Evolutionary conservation across 495 filamentous ascomycete species (phyloP), one percentile per base, ranked within the genome.

Genomic region (Cladorrhinum samala): DNA sequence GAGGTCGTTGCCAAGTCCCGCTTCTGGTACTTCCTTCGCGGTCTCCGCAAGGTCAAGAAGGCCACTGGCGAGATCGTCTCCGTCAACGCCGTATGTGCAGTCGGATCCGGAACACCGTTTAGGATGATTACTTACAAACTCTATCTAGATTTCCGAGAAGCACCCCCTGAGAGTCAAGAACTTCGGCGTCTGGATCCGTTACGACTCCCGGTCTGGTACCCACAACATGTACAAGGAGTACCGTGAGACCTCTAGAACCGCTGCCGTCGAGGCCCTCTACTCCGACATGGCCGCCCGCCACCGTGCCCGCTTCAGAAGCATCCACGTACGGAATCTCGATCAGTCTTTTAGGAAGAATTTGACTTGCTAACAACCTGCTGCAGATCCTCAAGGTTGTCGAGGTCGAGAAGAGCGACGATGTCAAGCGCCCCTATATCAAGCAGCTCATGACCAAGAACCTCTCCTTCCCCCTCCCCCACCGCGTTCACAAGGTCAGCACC

Each of bases 181-280:
- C 87, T 97, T 97, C 77, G 93, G 93, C 74, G 88, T 98, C 83
- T 98, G 93, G 93, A 87, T 98, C 78, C 92, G 93, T 68, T 98
- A 98, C 81, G 91, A 98, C 78, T 97, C 94, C 48, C 93, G 93
- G 76, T 97, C 94, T 64, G 93, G 93, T 64, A 98, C 94, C 63
- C 93, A 98, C 88, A 98, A 98, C 85, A 98, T 98, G 93, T 98
- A 98, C 89, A 97, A 96, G 83, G 93, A 98, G 82, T 97, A 96
- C 84, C 87, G 93, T 71, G 93, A 97, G 83, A 88, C 95, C 80
- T 91, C 88, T 69, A 83, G 93, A 73, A 87, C 84, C 58, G 92
- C 90, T 56, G 93, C 93, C 57, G 93, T 98, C 57, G 89, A 97
- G 77, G 79, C 91, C 61, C 84, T 98, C 72, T 98, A 98, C 83